Evolutionary conservation across 140 eudicot genomes (phyloP), one percentile per base, ranked within the genome.

Genomic region (Stevia rebaudiana): DNA sequence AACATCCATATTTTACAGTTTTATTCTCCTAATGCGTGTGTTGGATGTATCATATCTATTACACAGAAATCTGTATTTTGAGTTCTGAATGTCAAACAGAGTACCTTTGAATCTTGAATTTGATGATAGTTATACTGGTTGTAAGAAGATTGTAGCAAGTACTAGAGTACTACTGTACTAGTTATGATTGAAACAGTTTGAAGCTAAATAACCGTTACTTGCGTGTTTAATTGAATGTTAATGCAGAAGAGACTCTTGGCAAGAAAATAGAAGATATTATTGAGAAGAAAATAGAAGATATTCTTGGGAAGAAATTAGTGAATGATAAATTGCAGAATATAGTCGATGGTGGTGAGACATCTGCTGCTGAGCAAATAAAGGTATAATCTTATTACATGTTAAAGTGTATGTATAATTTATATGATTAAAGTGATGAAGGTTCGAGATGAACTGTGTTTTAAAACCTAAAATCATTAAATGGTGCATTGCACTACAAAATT

Each of bases 211-310:
- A 12, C 10, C 16, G 56, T 22, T 24, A 1, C 41, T 35, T 24
- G 16, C 11, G 9, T 21, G 48, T 72, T 57, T 67, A 16, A 22
- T 56, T 15, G 8, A 57, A 11, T 39, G 51, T 22, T 18, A 19
- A 88, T 92, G 95, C 21, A 88, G 84, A 76, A 84, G 96, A 70
- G 87, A 74, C 50, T 87, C 89, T 28, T 28, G 33, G 4, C 3
- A 28, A 28, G 2, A 4, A 28, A 28, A 28, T 28, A 1, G 94
- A 82, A 31, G 83, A 74, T 68, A 67, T 28, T 28, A 28, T 28
- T 28, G 33, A 28, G 33, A 28, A 28, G 2, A 4, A 28, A 28
- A 28, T 28, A 1, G 94, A 82, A 31, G 83, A 74, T 68, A 67
- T 39, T 15, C 49, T 82, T 13, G 89, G 73, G 78, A 84, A 84